Evolutionary conservation across 192 early-diverging fungal species (phyloP).

Genomic region (Rhizophagus sp.): DNA sequence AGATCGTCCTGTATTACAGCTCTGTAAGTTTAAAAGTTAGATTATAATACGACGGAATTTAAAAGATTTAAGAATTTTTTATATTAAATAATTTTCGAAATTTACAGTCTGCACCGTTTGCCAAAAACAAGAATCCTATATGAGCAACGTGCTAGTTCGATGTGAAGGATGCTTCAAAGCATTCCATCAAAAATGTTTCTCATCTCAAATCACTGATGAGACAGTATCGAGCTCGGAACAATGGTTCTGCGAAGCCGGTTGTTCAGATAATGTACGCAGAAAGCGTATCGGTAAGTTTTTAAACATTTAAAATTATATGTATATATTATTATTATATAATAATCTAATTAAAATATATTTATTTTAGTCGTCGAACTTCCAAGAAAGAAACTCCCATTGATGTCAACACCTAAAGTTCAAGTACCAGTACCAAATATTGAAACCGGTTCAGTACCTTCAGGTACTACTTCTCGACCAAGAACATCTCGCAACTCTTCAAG

Average conservation of each 20-base stretch:
- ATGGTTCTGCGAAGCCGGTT: constrained; percentile 66
- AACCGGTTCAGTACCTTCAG: constrained; percentile 34
- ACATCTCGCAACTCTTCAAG: constrained; percentile 26
- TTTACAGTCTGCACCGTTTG: constrained; percentile 65
- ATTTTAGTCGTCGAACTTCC: constrained; percentile 54
- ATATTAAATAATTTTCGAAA: constrained; percentile 9
- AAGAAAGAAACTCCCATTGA: constrained; percentile 61
- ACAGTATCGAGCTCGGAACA: constrained; percentile 48
- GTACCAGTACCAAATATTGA: background rate
- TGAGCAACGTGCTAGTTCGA: constrained; percentile 65
- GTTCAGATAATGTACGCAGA: constrained; percentile 55
- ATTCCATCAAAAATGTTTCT: constrained; percentile 74
- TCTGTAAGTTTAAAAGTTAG: constrained; percentile 50
- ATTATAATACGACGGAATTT: no score
- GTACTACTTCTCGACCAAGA: constrained; percentile 20
- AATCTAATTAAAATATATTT: constrained; percentile 3
- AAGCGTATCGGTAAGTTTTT: constrained; percentile 49
- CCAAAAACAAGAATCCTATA: constrained; percentile 63
- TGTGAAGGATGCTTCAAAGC: constrained; percentile 87
- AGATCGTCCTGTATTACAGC: constrained; percentile 83
- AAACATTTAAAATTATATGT: constrained; percentile 2
- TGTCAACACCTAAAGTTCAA: constrained; percentile 57
- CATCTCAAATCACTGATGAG: constrained; percentile 42
- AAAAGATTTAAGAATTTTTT: no score
- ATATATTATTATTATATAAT: no score